Base-by-base conservation (phyloP, 2,329 filamentous ascomycete genomes). In the Zymoseptoria tritici region DNA sequence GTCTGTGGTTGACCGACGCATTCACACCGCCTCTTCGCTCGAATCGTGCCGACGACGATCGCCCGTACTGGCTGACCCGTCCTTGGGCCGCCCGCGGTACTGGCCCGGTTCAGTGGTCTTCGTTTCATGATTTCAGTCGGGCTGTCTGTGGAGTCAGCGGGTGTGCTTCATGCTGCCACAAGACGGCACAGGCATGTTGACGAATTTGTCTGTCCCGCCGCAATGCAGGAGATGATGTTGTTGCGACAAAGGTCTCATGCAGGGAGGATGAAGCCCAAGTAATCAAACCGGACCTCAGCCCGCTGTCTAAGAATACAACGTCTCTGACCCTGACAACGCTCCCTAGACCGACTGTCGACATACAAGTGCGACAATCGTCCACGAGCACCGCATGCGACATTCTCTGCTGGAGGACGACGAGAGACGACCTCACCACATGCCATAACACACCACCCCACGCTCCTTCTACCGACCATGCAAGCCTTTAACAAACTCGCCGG, bases 401-500 rank as follows among this genome's bases (percentile, higher is more conserved):
- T 16, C 4, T 46, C 16, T 16, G 13, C 13, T 16, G 11, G 13
- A 16, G 4, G 13, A 46, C 16, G 36, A 16, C 36, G 36, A 46
- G 36, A n/a, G 16, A 46, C 13, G 36, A 46, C 36, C 13, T n/a
- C 5, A n/a, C 36, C 16, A 7, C 13, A 46, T n/a, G 5, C 36
- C 9, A 46, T n/a, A 46, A 46, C 16, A 13, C 36, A 16, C 13
- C 36, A 46, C 13, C 26, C 16, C 11, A 46, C 36, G 4, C 36
- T 46, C 36, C 22, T 31, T 24, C 3, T 6, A 20, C 9, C 29
- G 21, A 56, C 53, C 20, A 74, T 74, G 72, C 67, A 74, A 49
- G 66, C 71, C n/a, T 66, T 73, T 53, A 67, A 72, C 65, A 69
- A 67, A 36, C 60, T 72, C 21, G 71, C 71, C 53, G 71, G 72